phyloP scores from a whole-genome alignment of 202 grass and related monocot genomes.

The Zizania palustris region DNA sequence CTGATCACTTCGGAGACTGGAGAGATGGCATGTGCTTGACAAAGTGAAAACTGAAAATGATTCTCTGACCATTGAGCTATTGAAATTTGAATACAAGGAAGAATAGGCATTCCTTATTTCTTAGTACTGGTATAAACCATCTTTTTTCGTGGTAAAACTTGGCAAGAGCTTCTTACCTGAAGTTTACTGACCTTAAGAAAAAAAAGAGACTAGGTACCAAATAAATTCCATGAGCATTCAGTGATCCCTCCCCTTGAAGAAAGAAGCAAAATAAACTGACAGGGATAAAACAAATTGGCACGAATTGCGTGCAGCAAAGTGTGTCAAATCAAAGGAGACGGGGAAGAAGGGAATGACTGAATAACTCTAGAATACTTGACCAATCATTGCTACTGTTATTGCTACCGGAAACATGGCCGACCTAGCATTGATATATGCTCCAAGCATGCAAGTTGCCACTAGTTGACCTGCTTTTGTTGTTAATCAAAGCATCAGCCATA shows the following conservation, averaged over 20 bases:
- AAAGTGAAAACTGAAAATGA: background rate
- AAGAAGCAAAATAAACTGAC: too few species aligned
- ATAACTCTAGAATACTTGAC: too few species aligned
- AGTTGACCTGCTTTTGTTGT: conserved; percentile 29
- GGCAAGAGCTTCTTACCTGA: background rate
- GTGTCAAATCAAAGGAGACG: too few species aligned
- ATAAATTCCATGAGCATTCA: too few species aligned
- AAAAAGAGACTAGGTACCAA: too few species aligned
- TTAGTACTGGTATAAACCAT: background rate
- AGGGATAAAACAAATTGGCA: too few species aligned
- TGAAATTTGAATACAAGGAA: background rate
- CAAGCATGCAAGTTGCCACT: background rate
- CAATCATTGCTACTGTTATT: too few species aligned
- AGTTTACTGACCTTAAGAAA: background rate
- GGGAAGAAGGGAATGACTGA: too few species aligned
- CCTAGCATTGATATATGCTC: background rate
- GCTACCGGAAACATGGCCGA: too few species aligned
- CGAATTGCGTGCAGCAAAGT: too few species aligned
- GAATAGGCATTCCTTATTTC: background rate
- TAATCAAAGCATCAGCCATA: conserved; percentile 3
- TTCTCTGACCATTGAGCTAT: conserved; percentile 19
- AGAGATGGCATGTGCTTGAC: background rate
- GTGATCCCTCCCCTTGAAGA: too few species aligned
- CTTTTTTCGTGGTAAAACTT: background rate
- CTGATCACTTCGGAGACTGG: background rate